Evolutionary conservation across 116 monocot genomes (phyloP).

Genomic region (Posidonia oceanica): DNA sequence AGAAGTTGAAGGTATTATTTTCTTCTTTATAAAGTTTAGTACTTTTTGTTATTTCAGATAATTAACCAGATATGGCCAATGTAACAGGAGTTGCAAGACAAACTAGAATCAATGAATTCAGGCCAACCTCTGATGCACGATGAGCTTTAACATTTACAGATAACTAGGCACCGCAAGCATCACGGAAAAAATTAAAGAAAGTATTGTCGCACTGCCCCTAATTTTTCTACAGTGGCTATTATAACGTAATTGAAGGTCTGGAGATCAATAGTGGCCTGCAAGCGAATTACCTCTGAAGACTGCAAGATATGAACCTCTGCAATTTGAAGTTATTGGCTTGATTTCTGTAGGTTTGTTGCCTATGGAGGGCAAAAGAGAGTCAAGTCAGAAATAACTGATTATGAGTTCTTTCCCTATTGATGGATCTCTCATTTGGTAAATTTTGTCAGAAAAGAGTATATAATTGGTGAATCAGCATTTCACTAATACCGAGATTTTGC

Average conservation of each 20-base stretch:
- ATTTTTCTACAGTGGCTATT: neutral
- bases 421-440: too few species aligned
- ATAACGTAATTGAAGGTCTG: neutral
- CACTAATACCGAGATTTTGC: too few species aligned
- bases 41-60: neutral
- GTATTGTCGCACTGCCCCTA: neutral
- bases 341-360: too few species aligned
- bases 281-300: neutral
- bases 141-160: conserved; percentile 37
- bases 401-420: too few species aligned
- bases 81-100: conserved; percentile 75
- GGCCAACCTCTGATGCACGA: conserved; percentile 38
- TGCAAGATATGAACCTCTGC: neutral
- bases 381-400: too few species aligned
- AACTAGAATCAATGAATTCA: conserved; percentile 50
- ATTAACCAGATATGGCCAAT: neutral
- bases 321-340: neutral
- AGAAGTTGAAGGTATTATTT: conserved; percentile 58
- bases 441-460: too few species aligned
- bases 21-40: neutral
- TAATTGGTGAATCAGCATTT: too few species aligned
- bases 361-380: too few species aligned
- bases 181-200: neutral
- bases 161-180: neutral
- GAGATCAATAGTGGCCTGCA: neutral